phyloP scores from a whole-genome alignment of 1,284 basidiomycete genomes.

The Ustilago tritici region DNA sequence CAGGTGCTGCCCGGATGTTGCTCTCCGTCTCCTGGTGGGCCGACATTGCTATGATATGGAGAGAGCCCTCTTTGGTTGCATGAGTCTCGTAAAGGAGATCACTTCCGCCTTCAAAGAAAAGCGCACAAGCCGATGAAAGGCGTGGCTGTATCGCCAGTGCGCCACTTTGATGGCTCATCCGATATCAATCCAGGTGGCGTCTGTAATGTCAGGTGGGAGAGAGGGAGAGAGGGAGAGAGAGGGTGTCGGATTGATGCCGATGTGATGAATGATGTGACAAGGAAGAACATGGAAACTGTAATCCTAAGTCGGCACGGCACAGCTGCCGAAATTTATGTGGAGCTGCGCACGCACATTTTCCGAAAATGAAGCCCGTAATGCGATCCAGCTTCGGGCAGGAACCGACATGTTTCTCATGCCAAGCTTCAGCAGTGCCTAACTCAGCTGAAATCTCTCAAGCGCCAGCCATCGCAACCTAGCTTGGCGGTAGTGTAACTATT shows the following conservation, averaged over 20 bases:
- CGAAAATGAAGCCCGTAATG: background rate
- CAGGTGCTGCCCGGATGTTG: background rate
- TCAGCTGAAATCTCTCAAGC: too few relatives aligned
- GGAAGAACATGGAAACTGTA: background rate
- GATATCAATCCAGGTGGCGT: background rate
- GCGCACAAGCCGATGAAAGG: slow-evolving; percentile 5
- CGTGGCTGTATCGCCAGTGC: background rate
- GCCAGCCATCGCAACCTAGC: background rate
- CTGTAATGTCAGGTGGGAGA: background rate
- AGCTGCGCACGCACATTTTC: background rate
- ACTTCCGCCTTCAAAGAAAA: background rate
- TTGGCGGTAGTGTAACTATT: background rate
- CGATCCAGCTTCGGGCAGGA: background rate
- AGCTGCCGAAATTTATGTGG: slow-evolving; percentile 16
- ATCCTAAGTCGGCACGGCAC: slow-evolving; percentile 11
- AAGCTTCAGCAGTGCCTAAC: background rate
- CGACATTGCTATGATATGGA: slow-evolving; percentile 4
- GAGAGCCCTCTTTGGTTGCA: background rate
- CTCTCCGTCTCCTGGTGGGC: background rate
- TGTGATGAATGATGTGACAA: background rate
- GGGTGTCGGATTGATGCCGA: slow-evolving; percentile 1
- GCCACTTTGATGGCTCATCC: background rate
- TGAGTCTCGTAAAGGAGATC: background rate
- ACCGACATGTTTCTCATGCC: background rate
- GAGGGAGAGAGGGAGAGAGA: background rate